A percentile compares a stretch with the other conserved stretches of the same genome.
Conservation (phyloP, 108 stramenopile genomes). For the Hondaea fermentalgiana region DNA sequence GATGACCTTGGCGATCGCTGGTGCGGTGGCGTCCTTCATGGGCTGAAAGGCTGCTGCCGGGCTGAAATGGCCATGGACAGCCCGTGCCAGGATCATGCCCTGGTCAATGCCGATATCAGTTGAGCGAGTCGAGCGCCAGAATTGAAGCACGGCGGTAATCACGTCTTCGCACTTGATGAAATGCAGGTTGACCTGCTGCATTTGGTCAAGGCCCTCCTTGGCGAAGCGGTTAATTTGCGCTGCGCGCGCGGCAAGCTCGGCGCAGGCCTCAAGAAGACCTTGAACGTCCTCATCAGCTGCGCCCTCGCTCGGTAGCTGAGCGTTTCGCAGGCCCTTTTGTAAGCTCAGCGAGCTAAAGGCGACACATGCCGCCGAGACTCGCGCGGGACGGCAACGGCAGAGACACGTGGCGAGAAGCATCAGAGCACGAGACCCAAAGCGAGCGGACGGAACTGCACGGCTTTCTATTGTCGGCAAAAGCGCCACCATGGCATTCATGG, state of each 20-base stretch:
- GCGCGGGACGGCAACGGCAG: background rate
- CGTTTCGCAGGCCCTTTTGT: background rate
- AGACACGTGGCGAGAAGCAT: background rate
- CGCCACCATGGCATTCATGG: background rate
- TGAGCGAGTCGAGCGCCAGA: background rate
- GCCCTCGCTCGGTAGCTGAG: background rate
- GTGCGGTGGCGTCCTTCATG: background rate
- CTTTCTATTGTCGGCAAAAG: background rate
- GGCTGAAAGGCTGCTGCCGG: background rate
- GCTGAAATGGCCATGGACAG: background rate
- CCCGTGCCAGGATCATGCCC: background rate
- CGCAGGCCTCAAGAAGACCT: background rate
- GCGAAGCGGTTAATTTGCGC: background rate
- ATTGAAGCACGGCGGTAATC: background rate
- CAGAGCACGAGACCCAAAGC: background rate
- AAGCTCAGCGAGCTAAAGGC: background rate
- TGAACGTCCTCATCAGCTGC: background rate
- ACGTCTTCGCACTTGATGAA: background rate
- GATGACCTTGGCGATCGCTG: background rate
- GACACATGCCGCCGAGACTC: background rate
- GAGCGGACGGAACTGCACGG: background rate
- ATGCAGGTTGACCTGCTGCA: constrained; percentile 7
- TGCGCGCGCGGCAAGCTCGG: background rate
- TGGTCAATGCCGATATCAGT: background rate
- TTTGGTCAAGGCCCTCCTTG: background rate